These are phyloP conservation scores for Penicillium sp. DNA, from an alignment of 2,329 filamentous ascomycete species.

Conservation along the genomic window DNA sequence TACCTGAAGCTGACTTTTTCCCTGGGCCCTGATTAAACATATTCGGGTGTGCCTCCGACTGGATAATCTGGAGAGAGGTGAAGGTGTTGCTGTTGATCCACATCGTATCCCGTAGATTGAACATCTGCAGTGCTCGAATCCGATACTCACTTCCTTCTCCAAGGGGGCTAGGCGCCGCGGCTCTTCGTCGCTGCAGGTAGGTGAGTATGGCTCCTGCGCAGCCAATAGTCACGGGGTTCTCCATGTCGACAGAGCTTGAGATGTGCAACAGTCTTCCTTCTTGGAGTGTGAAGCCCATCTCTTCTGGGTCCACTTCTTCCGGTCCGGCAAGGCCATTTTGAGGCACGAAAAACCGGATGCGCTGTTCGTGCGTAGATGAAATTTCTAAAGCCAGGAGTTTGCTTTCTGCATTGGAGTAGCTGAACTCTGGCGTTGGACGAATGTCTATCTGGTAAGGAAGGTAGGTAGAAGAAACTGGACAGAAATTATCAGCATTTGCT, in stretches of 20 bases:
- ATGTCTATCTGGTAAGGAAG: slow-evolving; percentile 65
- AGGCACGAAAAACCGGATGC: slow-evolving; percentile 61
- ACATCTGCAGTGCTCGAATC: slow-evolving; percentile 69
- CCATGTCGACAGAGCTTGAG: slow-evolving; percentile 69
- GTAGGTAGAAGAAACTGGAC: slow-evolving; percentile 50
- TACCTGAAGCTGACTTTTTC: slow-evolving; percentile 61
- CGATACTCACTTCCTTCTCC: slow-evolving; percentile 46
- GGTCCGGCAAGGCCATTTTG: slow-evolving; percentile 53
- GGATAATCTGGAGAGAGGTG: slow-evolving; percentile 78
- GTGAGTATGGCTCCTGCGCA: slow-evolving; percentile 86
- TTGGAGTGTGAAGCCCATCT: slow-evolving; percentile 52
- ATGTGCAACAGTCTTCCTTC: slow-evolving; percentile 68
- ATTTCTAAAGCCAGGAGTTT: slow-evolving; percentile 63
- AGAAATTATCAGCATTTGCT: background rate
- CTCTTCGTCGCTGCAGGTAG: slow-evolving; percentile 69
- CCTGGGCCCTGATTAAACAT: slow-evolving; percentile 71
- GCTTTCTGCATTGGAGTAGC: slow-evolving; percentile 63
- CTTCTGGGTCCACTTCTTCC: slow-evolving; percentile 41
- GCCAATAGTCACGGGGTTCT: slow-evolving; percentile 72
- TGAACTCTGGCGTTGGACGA: slow-evolving; percentile 71
- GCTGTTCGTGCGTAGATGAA: slow-evolving; percentile 48
- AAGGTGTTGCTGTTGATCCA: slow-evolving; percentile 81
- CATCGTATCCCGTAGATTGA: slow-evolving; percentile 66
- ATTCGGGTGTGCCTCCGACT: slow-evolving; percentile 79
- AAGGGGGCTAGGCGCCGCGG: slow-evolving; percentile 56